phyloP scores from a whole-genome alignment of 345 rosid species.

The Populus simonii region DNA sequence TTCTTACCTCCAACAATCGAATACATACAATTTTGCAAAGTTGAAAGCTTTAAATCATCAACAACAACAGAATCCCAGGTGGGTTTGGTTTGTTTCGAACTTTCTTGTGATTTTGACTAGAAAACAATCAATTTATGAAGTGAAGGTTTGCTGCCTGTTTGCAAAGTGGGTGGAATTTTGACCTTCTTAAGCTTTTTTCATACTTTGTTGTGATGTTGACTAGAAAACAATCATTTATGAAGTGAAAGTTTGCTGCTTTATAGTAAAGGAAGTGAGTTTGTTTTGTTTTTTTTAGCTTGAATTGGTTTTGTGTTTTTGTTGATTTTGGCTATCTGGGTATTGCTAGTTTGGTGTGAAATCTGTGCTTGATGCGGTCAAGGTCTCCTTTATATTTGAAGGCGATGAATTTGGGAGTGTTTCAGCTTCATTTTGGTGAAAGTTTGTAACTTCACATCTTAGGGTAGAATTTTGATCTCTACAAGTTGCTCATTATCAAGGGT shows the following conservation, averaged over 20 bases:
- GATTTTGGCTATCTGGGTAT: slow-evolving; percentile 19
- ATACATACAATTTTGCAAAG: neutral
- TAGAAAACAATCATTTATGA: neutral
- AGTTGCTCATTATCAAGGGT: neutral
- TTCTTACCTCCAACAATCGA: slow-evolving; percentile 3
- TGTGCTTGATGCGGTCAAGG: neutral
- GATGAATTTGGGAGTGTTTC: slow-evolving; percentile 12
- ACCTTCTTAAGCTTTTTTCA: neutral
- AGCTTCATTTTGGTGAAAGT: slow-evolving; percentile 6
- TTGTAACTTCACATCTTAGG: neutral
- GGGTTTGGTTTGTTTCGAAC: slow-evolving; percentile 18
- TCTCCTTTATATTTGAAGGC: neutral
- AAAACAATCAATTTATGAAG: neutral
- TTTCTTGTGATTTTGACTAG: slow-evolving; percentile 7
- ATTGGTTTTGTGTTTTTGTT: neutral
- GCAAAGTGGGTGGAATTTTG: slow-evolving; percentile 2
- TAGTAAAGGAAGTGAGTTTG: neutral
- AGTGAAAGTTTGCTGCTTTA: neutral
- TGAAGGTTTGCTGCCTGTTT: neutral
- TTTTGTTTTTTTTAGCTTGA: neutral
- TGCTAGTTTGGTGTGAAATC: slow-evolving; percentile 7
- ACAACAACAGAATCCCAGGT: slow-evolving; percentile 26
- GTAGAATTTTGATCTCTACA: slow-evolving; percentile 3
- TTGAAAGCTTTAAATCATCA: slow-evolving; percentile 5
- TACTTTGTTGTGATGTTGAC: slow-evolving; percentile 8